Conservation (phyloP, 129 eudicot species). For the Deinandra increscens region DNA sequence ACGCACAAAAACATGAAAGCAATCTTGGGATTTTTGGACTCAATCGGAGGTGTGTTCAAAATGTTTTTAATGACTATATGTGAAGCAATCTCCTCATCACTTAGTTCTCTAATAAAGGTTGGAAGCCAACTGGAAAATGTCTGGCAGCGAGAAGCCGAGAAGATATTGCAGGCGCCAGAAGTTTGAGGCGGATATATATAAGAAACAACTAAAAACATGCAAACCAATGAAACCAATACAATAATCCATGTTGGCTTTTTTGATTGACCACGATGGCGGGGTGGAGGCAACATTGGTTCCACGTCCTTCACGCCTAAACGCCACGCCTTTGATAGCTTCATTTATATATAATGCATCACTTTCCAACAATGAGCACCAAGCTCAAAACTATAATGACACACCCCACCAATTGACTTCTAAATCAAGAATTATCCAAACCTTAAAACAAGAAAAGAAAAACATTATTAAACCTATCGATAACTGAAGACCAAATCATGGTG, state of each 20-base stretch:
- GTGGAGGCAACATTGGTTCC: slow-evolving; percentile 71
- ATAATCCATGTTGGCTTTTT: slow-evolving; percentile 94
- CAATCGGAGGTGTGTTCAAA: slow-evolving; percentile 8
- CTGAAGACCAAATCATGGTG: background rate
- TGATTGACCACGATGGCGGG: slow-evolving; percentile 70
- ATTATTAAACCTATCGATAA: slow-evolving; percentile 9
- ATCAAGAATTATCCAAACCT: slow-evolving; percentile 31
- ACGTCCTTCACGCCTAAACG: slow-evolving; percentile 65
- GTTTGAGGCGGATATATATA: slow-evolving; percentile 47
- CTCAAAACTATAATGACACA: slow-evolving; percentile 1
- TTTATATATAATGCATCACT: slow-evolving; percentile 51
- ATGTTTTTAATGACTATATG: background rate
- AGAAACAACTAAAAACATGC: slow-evolving; percentile 75
- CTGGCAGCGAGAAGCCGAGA: slow-evolving; percentile 6
- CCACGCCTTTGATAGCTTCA: slow-evolving; percentile 80
- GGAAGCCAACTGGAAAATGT: slow-evolving; percentile 42
- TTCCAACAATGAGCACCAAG: slow-evolving; percentile 24
- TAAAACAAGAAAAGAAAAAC: slow-evolving; percentile 19
- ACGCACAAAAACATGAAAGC: slow-evolving; percentile 53
- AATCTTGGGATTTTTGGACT: slow-evolving; percentile 12
- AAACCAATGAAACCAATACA: slow-evolving; percentile 67
- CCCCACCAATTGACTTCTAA: slow-evolving; percentile 24
- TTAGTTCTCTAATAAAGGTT: slow-evolving; percentile 65
- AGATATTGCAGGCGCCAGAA: slow-evolving; percentile 3
- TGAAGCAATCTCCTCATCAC: slow-evolving; percentile 17